A percentile compares a stretch with the other conserved stretches of the same genome.
phyloP scores from a whole-genome alignment of 2,329 filamentous ascomycete genomes.

The Pseudogymnoascus sp. region DNA sequence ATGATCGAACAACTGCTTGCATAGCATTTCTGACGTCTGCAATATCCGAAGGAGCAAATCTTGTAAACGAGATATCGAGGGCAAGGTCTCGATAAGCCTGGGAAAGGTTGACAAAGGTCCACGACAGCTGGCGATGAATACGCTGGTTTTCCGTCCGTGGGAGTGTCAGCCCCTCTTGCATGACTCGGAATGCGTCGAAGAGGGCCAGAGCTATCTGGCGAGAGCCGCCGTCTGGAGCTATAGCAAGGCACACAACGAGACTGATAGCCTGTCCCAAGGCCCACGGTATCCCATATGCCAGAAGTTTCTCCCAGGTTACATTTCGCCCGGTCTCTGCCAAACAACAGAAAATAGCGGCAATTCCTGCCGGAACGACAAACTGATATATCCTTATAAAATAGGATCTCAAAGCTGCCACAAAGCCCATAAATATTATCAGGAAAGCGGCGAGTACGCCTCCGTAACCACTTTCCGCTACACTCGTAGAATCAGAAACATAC shows the following conservation, averaged over 20 bases:
- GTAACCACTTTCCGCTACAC: slow-evolving; percentile 39
- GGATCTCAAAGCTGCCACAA: slow-evolving; percentile 46
- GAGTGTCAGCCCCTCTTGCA: slow-evolving; percentile 37
- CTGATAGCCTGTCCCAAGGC: slow-evolving; percentile 47
- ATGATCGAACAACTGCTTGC: slow-evolving; percentile 46
- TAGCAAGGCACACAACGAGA: slow-evolving; percentile 39
- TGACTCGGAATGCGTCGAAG: slow-evolving; percentile 40
- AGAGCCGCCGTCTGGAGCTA: slow-evolving; percentile 51
- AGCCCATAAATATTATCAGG: slow-evolving; percentile 45
- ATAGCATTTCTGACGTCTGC: slow-evolving; percentile 45
- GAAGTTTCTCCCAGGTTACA: slow-evolving; percentile 44
- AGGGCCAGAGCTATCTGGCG: slow-evolving; percentile 42
- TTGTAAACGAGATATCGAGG: slow-evolving; percentile 49
- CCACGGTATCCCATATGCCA: slow-evolving; percentile 49
- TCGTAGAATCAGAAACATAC: slow-evolving; percentile 45
- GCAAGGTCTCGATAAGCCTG: slow-evolving; percentile 49
- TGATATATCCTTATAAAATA: slow-evolving; percentile 52
- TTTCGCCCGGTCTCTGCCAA: slow-evolving; percentile 41
- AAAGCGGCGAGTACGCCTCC: slow-evolving; percentile 51
- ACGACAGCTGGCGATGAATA: slow-evolving; percentile 39
- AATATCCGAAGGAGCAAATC: slow-evolving; percentile 45
- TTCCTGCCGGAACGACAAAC: slow-evolving; percentile 46
- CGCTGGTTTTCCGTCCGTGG: slow-evolving; percentile 30
- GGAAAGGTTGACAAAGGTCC: slow-evolving; percentile 49
- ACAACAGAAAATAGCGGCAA: slow-evolving; percentile 47